phyloP scores from a whole-genome alignment of 2,329 filamentous ascomycete genomes.

The Aspergillus sp. region DNA sequence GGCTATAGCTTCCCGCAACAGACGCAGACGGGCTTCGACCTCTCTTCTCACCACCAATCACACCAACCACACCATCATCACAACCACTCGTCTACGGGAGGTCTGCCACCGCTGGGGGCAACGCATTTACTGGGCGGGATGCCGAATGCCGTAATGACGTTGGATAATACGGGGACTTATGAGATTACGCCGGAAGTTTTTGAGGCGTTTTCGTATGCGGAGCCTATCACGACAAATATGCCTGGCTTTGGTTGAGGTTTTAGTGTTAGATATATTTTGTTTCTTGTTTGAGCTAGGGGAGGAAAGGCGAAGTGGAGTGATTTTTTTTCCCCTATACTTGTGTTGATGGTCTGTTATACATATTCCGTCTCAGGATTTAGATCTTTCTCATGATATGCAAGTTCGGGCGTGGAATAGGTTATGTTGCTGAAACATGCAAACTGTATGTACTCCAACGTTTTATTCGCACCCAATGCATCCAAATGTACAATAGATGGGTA shows the following conservation, averaged over 20 bases:
- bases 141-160: conserved; percentile 30
- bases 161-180: conserved; percentile 31
- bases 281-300: not conserved
- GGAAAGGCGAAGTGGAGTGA: not conserved
- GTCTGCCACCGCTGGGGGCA: conserved; percentile 16
- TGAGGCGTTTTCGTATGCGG: conserved; percentile 39
- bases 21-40: not conserved
- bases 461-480: too few species aligned
- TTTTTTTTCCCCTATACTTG: not conserved
- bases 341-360: not conserved
- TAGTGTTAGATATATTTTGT: not conserved
- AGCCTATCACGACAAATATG: conserved; percentile 39
- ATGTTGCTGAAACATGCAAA: too few species aligned
- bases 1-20: conserved; percentile 9
- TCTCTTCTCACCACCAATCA: not conserved
- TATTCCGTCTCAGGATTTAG: not conserved
- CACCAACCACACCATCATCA: not conserved
- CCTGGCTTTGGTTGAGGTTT: conserved; percentile 20
- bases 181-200: conserved; percentile 40
- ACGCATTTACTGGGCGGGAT: conserved; percentile 27
- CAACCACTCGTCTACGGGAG: not conserved
- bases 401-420: too few species aligned
- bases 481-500: too few species aligned
- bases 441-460: too few species aligned
- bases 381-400: not conserved